These are phyloP conservation scores for Malus domestica DNA, from an alignment of 306 rosid species.

Conservation along the genomic window ASM211411v1 NC_041791.1:23000501-23001000, in stretches of 20 bases:
- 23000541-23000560: slow-evolving; percentile 14
- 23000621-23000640: slow-evolving; percentile 26
- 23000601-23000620: slow-evolving; percentile 59
- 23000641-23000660: slow-evolving; percentile 39
- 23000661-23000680: slow-evolving; percentile 77
- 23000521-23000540: slow-evolving; percentile 13
- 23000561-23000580: slow-evolving; percentile 43
- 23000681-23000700: slow-evolving; percentile 17
- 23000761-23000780: not conserved
- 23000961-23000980: not conserved
- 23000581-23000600: slow-evolving; percentile 70
- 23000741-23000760: not conserved
- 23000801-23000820: not conserved
- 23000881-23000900: not conserved
- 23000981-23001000: not conserved
- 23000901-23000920: not conserved
- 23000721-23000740: not conserved
- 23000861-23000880: not conserved
- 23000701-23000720: not conserved
- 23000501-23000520: slow-evolving; percentile 16
- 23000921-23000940: not conserved
- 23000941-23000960: not conserved
- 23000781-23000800: not conserved
- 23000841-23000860: not conserved
- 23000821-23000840: not conserved